Evolutionary conservation across 75 land plant species (phyloP).

Genomic region (Azolla pinnata): DNA sequence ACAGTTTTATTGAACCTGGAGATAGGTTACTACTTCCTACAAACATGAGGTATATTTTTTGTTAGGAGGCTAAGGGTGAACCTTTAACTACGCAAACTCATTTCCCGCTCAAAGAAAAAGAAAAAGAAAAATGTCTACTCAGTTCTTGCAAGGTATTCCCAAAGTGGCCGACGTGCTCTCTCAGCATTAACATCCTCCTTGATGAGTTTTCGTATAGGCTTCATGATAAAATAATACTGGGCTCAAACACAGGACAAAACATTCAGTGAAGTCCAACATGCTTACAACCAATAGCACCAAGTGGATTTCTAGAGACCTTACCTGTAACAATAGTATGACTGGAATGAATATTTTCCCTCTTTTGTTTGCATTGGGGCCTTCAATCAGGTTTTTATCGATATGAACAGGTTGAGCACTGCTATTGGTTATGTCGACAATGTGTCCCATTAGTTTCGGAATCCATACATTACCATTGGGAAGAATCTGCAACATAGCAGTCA

Average conservation of each 20-base stretch:
- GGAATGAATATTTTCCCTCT: constrained; percentile 65
- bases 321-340: constrained; percentile 47
- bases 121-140: background rate
- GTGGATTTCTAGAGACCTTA: constrained; percentile 15
- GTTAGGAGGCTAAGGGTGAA: too few relatives aligned
- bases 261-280: background rate
- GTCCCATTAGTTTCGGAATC: constrained; percentile 65
- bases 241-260: background rate
- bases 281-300: too few relatives aligned
- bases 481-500: constrained; percentile 33
- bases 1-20: background rate
- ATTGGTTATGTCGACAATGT: constrained; percentile 55
- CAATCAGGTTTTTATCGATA: constrained; percentile 74
- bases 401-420: constrained; percentile 48
- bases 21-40: too few relatives aligned
- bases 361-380: constrained; percentile 73
- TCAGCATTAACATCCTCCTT: constrained; percentile 22
- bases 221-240: constrained; percentile 63
- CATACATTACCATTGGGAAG: constrained; percentile 80
- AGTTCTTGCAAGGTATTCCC: background rate
- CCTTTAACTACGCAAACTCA: too few relatives aligned
- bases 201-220: constrained; percentile 39
- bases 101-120: background rate
- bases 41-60: too few relatives aligned
- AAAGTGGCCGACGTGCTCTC: background rate